These are phyloP conservation scores for Hanseniaspora lachancei DNA, from an alignment of 805 yeast species.

Conservation along the genomic window DNA sequence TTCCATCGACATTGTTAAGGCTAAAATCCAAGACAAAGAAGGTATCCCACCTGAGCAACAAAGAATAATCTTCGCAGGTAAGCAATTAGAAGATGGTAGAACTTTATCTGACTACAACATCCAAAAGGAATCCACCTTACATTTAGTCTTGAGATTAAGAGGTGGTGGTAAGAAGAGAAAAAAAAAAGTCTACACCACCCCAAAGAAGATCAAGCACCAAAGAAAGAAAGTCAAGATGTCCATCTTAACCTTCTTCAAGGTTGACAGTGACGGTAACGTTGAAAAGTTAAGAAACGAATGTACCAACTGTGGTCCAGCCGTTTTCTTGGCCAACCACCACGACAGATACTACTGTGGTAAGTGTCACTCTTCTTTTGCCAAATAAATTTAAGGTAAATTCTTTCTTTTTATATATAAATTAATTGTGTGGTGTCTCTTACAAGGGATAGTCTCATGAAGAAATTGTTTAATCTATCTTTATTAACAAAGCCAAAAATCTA, in stretches of 20 bases:
- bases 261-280: constrained; percentile 95
- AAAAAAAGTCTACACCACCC: constrained; percentile 99
- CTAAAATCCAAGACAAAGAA: constrained; percentile 94
- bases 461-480: background rate
- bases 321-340: constrained; percentile 98
- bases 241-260: constrained; percentile 98
- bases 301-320: constrained; percentile 96
- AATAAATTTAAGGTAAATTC: constrained; percentile 1
- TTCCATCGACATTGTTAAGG: constrained; percentile 92
- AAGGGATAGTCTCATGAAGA: no score
- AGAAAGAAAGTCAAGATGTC: constrained; percentile 99
- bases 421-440: no score
- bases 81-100: constrained; percentile 93
- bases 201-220: constrained; percentile 99
- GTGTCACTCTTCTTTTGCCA: constrained; percentile 84
- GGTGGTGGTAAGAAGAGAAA: constrained; percentile 99
- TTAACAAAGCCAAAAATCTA: background rate
- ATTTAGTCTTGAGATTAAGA: constrained; percentile 93
- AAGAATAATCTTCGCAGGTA: constrained; percentile 94
- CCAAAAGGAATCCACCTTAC: constrained; percentile 93
- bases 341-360: constrained; percentile 99
- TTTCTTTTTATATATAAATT: background rate
- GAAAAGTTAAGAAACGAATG: constrained; percentile 98
- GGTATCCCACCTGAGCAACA: constrained; percentile 98
- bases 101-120: constrained; percentile 95